phyloP scores from a whole-genome alignment of 306 rosid species.

The Inga oerstediana region DNA sequence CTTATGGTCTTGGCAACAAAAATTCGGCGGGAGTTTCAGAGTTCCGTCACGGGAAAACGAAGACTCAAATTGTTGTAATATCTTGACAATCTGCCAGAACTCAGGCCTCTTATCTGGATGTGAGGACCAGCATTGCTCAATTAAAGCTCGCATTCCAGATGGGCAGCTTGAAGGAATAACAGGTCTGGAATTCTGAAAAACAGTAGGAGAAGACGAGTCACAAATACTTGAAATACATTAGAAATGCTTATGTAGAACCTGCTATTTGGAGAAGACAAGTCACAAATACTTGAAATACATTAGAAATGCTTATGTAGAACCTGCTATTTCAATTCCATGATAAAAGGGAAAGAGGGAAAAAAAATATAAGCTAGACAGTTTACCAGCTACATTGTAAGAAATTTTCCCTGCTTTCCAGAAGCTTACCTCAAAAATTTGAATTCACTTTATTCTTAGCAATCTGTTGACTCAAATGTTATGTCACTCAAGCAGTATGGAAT shows the following conservation, averaged over 20 bases:
- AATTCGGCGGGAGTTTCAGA: constrained; percentile 51
- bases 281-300: constrained; percentile 17
- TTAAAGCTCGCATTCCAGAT: constrained; percentile 70
- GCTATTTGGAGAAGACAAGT: constrained; percentile 5
- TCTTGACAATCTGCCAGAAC: constrained; percentile 90
- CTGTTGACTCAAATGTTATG: constrained; percentile 7
- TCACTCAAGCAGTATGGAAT: constrained; percentile 13
- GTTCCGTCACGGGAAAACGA: constrained; percentile 77
- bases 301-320: constrained; percentile 21
- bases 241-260: too few relatives aligned
- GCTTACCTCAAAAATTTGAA: background rate
- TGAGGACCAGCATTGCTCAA: constrained; percentile 87
- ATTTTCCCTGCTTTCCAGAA: background rate
- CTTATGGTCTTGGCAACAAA: constrained; percentile 68
- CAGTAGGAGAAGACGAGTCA: constrained; percentile 3
- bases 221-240: background rate
- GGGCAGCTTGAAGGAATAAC: constrained; percentile 66
- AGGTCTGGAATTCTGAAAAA: constrained; percentile 76
- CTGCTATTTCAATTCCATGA: background rate
- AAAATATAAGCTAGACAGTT: constrained; percentile 8
- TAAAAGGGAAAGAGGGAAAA: background rate
- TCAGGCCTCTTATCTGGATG: constrained; percentile 88
- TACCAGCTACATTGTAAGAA: background rate
- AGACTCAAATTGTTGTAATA: constrained; percentile 74
- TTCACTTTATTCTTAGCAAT: constrained; percentile 13